Conservation (phyloP, 1,284 basidiomycete species). For the Cerrena zonata region DNA sequence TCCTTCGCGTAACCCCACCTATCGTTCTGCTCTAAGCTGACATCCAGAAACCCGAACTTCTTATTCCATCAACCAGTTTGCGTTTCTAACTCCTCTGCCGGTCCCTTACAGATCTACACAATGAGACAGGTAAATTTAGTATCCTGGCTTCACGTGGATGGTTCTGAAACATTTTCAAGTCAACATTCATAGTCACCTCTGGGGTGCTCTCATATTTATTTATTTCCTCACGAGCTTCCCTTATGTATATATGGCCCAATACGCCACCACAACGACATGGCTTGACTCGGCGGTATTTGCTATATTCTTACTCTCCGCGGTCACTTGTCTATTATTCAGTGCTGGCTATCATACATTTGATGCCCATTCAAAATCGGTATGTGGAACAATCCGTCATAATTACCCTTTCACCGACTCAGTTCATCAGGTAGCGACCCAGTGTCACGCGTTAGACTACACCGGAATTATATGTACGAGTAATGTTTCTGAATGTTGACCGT, state of each 20-base stretch:
- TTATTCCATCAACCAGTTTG: too few species aligned
- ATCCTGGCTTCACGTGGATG: not conserved
- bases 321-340: conserved; percentile 71
- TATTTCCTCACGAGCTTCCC: conserved; percentile 54
- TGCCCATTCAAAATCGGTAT: conserved; percentile 68
- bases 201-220: conserved; percentile 67
- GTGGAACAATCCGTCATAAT: conserved; percentile 10
- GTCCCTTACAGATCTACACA: conserved; percentile 62
- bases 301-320: conserved; percentile 68
- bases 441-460: conserved; percentile 62
- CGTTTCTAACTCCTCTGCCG: conserved; percentile 1
- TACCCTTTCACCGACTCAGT: conserved; percentile 8
- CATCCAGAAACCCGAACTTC: too few species aligned
- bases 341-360: conserved; percentile 73
- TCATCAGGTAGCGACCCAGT: conserved; percentile 26
- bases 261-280: conserved; percentile 52
- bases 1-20: too few species aligned
- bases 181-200: conserved; percentile 85
- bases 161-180: conserved; percentile 40
- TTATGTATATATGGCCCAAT: conserved; percentile 42
- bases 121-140: conserved; percentile 64
- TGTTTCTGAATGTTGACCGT: conserved; percentile 4
- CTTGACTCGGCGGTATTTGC: conserved; percentile 60
- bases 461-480: conserved; percentile 58
- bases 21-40: too few species aligned